Evolutionary conservation across 495 filamentous ascomycete species (phyloP).

Genomic region (Neurospora intermedia): DNA sequence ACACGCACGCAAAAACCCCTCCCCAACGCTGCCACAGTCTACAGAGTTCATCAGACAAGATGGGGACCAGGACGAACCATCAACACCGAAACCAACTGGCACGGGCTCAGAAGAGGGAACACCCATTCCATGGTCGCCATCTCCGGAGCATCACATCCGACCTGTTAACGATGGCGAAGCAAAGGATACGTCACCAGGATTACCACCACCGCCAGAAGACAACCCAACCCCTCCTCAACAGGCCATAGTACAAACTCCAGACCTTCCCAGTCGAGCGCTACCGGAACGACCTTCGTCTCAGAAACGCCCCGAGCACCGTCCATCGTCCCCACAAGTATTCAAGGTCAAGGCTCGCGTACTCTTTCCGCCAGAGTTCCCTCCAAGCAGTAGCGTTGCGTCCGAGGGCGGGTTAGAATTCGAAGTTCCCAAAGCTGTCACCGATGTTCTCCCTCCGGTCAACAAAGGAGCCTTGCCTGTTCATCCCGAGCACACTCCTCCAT

Average conservation of each 20-base stretch:
- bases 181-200: background rate
- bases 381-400: slow-evolving; percentile 24
- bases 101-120: background rate
- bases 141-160: slow-evolving; percentile 2
- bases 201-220: background rate
- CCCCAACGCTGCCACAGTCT: background rate
- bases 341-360: background rate
- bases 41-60: background rate
- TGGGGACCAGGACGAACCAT: background rate
- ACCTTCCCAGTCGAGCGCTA: background rate
- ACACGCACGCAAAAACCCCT: background rate
- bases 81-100: background rate
- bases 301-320: background rate
- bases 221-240: background rate
- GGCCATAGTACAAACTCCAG: background rate
- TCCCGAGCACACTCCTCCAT: slow-evolving; percentile 23
- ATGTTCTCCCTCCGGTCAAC: slow-evolving; percentile 15
- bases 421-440: slow-evolving; percentile 38
- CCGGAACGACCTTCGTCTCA: background rate
- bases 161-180: background rate
- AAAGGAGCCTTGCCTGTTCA: slow-evolving; percentile 1
- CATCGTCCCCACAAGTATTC: background rate
- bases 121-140: slow-evolving; percentile 10
- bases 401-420: slow-evolving; percentile 46
- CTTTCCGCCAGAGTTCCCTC: slow-evolving; percentile 11